Base-by-base conservation (phyloP, 2,329 filamentous ascomycete species). In the Monilinia vaccinii-corymbosi region DNA sequence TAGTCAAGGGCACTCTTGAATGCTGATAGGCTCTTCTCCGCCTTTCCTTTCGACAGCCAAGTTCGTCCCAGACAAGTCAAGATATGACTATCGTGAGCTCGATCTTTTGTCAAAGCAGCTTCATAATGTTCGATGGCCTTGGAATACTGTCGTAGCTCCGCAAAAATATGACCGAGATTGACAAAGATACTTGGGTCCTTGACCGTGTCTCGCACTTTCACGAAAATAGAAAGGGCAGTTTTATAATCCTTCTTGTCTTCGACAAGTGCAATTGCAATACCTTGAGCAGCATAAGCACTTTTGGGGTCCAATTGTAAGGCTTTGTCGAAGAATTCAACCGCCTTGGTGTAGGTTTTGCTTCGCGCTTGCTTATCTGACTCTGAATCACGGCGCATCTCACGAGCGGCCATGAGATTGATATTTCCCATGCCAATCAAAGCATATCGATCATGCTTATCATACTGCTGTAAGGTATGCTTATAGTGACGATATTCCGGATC, bases 321-420 rank as follows among this genome's bases (percentile, higher is more conserved):
- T 76, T 99, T 99, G 72, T 97, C 94, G 68, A 97, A 99, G 75
- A 99, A 99, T 72, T 99, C 95, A 13, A 97, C 92, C 0, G 94
- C 92, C 66, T 93, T 91, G 71, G 86, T 85, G 71, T 97, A 99
- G 63, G 85, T 87, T 67, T 88, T 89, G 60, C 87, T 88, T 57
- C 92, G 86, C 77, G 95, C 96, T 69, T 96, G 88, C 75, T 90
- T 96, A 62, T 99, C 93, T 62, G 85, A 81, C 10, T 97, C 94
- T 0, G 89, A 89, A 63, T 94, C 89, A 55, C 92, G 85, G 34
- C 90, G 88, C 91, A 97, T 97, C 73, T 99, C 95, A 67, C 94
- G 85, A 11, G 94, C 94, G 63, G 90, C 85, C 66, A 87, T 79
- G 45, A 99, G 81, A 87, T 72, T 75, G 9, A 99, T 78, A 72